These are phyloP conservation scores for Lactarius indigo DNA, from an alignment of 768 basidiomycete species.

Conservation along the genomic window DNA sequence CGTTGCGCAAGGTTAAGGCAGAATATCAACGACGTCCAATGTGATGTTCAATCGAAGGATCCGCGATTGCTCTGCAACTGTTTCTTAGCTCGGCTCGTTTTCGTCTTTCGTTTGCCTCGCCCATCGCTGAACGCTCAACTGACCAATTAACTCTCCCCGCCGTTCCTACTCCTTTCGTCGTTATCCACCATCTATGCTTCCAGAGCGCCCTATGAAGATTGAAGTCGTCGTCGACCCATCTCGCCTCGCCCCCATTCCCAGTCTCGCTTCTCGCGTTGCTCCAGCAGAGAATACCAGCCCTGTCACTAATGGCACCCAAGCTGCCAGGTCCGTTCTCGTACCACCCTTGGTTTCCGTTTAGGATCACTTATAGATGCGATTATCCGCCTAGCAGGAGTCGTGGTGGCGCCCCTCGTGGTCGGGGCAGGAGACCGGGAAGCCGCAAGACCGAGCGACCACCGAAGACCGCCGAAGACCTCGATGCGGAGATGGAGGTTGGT, in stretches of 20 bases:
- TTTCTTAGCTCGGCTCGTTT: conserved; percentile 26
- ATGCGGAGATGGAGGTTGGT: conserved; percentile 96
- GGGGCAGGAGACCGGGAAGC: conserved; percentile 43
- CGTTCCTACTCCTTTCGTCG: conserved; percentile 27
- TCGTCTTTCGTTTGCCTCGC: conserved; percentile 32
- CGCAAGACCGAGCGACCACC: conserved; percentile 59
- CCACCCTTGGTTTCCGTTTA: conserved; percentile 23
- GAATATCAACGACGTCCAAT: conserved; percentile 20
- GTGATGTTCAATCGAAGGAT: conserved; percentile 17
- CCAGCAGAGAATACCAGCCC: conserved; percentile 52
- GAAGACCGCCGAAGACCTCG: conserved; percentile 87
- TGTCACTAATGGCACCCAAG: conserved; percentile 33
- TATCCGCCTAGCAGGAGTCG: conserved; percentile 6
- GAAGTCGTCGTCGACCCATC: conserved; percentile 93
- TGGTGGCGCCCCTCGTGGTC: conserved; percentile 33
- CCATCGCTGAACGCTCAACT: conserved; percentile 35
- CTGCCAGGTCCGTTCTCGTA: conserved; percentile 36
- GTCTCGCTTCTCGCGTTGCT: conserved; percentile 82
- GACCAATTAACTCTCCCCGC: conserved; percentile 36
- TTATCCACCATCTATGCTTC: conserved; percentile 32
- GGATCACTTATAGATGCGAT: conserved; percentile 1
- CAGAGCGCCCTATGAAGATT: conserved; percentile 98
- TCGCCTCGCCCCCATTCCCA: conserved; percentile 52
- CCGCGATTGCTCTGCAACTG: conserved; percentile 22
- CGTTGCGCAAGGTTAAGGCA: conserved; percentile 19